These are phyloP conservation scores for Aquilaria malaccensis DNA, from an alignment of 345 rosid species.

Conservation along the genomic window DNA sequence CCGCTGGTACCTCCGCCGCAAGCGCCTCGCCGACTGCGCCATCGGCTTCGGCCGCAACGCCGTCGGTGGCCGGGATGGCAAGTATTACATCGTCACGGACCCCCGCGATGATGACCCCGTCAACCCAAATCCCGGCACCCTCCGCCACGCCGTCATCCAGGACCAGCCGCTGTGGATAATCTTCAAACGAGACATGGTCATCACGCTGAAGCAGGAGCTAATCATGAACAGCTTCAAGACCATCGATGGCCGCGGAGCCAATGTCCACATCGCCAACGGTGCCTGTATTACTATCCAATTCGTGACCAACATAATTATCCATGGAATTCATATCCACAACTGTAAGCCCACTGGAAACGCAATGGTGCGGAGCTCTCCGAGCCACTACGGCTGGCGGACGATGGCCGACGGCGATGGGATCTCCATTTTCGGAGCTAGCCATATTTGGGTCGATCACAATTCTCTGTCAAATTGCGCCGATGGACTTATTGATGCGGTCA, in stretches of 20 bases:
- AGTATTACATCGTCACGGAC: slow-evolving; percentile 56
- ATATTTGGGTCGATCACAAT: slow-evolving; percentile 90
- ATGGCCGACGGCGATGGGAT: slow-evolving; percentile 81
- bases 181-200: slow-evolving; percentile 79
- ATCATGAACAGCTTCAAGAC: slow-evolving; percentile 90
- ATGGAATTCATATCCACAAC: slow-evolving; percentile 62
- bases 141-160: slow-evolving; percentile 77
- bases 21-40: slow-evolving; percentile 52
- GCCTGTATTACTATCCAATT: slow-evolving; percentile 66
- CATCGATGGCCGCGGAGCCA: slow-evolving; percentile 64
- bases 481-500: slow-evolving; percentile 66
- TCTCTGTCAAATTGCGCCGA: slow-evolving; percentile 78
- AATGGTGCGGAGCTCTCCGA: slow-evolving; percentile 80
- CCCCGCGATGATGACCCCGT: slow-evolving; percentile 55
- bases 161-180: slow-evolving; percentile 73
- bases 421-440: slow-evolving; percentile 73
- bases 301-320: slow-evolving; percentile 71
- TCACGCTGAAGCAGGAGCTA: slow-evolving; percentile 57
- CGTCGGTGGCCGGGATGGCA: slow-evolving; percentile 72
- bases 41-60: slow-evolving; percentile 84
- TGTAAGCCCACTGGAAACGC: slow-evolving; percentile 74
- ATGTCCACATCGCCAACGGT: slow-evolving; percentile 54
- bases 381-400: slow-evolving; percentile 77
- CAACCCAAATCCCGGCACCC: slow-evolving; percentile 69
- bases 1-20: slow-evolving; percentile 45